Conservation (phyloP, 352 stramenopile species). For the Pythium diclinum region DNA sequence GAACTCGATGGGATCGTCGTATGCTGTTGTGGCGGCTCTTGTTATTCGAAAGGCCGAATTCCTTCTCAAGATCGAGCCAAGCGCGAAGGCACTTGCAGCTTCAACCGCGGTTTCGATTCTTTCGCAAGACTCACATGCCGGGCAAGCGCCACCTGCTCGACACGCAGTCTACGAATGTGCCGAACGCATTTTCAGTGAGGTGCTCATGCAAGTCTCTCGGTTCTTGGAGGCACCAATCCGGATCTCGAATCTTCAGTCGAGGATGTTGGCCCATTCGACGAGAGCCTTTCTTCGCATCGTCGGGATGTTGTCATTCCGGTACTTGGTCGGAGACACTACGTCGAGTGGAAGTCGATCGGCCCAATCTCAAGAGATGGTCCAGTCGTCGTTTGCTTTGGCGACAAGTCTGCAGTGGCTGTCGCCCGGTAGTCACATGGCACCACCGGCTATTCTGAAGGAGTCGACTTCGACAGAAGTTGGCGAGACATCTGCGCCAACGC, state of each 20-base stretch:
- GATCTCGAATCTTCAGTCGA: conserved; percentile 66
- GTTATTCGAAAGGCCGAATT: conserved; percentile 86
- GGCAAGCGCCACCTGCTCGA: conserved; percentile 31
- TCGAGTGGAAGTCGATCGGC: conserved; percentile 14
- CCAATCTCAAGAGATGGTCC: conserved; percentile 47
- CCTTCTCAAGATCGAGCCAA: conserved; percentile 78
- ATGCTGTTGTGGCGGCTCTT: conserved; percentile 69
- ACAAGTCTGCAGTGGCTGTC: conserved; percentile 76
- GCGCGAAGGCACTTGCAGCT: conserved; percentile 59
- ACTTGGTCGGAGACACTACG: conserved; percentile 60
- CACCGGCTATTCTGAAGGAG: conserved; percentile 18
- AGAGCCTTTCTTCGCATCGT: conserved; percentile 75
- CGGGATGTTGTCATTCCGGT: conserved; percentile 72
- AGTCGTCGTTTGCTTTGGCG: conserved; percentile 70
- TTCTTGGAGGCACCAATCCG: conserved; percentile 80
- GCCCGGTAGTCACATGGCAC: conserved; percentile 24
- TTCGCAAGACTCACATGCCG: conserved; percentile 35
- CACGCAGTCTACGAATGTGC: conserved; percentile 67
- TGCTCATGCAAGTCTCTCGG: conserved; percentile 77
- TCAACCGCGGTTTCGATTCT: conserved; percentile 63
- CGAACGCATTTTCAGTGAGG: conserved; percentile 82
- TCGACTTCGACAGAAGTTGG: conserved; percentile 10
- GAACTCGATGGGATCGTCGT: conserved; percentile 85
- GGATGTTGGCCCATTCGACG: conserved; percentile 72
- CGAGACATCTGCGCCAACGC: conserved; percentile 1